Evolutionary conservation across 129 eudicot genomes (phyloP), one percentile per base, ranked within the genome.

Genomic region (Flaveria brownii): DNA sequence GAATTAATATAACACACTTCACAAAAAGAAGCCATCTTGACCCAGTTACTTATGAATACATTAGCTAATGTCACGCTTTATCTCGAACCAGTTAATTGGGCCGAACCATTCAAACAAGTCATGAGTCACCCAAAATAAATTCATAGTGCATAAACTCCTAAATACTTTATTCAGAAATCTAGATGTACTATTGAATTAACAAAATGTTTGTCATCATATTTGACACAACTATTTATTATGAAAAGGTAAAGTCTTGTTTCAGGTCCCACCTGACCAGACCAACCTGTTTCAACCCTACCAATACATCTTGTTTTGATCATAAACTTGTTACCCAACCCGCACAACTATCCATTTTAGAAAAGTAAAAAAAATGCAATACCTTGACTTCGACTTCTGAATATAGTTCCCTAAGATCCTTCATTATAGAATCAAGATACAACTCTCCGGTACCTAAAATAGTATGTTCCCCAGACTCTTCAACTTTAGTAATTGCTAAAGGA

Each of bases 351-450:
- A 71, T 10, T 33, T 71, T 45, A 42, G 41, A 57, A 28, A 30
- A 76, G 11, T 3, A 41, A 66, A 13, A 64, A 62, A 36, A 45
- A 9, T 30, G 33, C 64, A 55, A 26, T 77, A 95, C 99, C 96
- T 95, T 95, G 36, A 95, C 97, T 89, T 95, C 99, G 66, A 95
- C 99, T 84, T 95, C 99, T 51, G 99, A 95, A 75, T 95, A 95
- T 11, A 89, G 92, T 85, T 95, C 99, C 85, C 99, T 89, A 22
- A 95, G 94, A 78, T 95, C 99, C 78, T 95, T 95, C 99, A 95
- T 95, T 47, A 95, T 95, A 43, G 97, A 95, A 85, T 95, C 99
- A 26, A 95, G 75, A 82, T 95, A 95, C 82, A 95, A 73, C 68
- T 95, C 99, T 28, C 99, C 99, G 25, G 99, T 95, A 41, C 99